Base-by-base conservation (phyloP, 345 rosid species). In the Pelargonium nanum region DNA sequence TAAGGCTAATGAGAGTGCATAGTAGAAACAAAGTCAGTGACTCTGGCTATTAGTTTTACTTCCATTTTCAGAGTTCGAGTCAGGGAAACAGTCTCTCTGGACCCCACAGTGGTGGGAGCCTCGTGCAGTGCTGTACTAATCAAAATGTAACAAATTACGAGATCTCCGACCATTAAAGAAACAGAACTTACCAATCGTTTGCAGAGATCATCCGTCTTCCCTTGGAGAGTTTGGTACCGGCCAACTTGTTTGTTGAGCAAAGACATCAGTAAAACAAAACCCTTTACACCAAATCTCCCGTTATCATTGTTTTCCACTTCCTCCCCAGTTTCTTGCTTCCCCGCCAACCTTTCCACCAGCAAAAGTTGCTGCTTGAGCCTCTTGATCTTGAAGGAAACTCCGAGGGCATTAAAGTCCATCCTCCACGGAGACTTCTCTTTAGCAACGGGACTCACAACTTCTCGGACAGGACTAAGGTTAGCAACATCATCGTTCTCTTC, bases 331-430 rank as follows among this genome's bases (percentile, higher is more conserved):
- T 82, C 85, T 65, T 79, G 80, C 56, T 81, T 87, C 68, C 86
- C 94, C 5, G 80, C 75, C 65, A 87, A 65, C 73, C 88, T 89
- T 66, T 93, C 96, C 24, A 93, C 82, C 88, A 89, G 76, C 63
- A 87, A 74, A 30, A 89, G 81, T 72, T 89, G 96, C 75, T 89
- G 97, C 78, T 79, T 84, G 59, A 89, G 74, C 82, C 99, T 87
- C 76, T 87, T 93, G 73, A 89, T 81, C 87, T 93, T 93, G 81
- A 76, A 89, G 64, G 94, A 87, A 68, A 87, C 85, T 65, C 90
- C 99, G 19, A 93, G 99, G 62, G 97, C 97, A 58, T 83, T 91
- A 68, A 89, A 81, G 74, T 93, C 94, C 87, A 85, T 85, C 74
- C 84, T 85, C 97, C 86, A 83, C 19, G 79, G 66, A 54, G 73